Conservation (phyloP, 1,284 basidiomycete genomes). For the Stereum hirsutum region DNA sequence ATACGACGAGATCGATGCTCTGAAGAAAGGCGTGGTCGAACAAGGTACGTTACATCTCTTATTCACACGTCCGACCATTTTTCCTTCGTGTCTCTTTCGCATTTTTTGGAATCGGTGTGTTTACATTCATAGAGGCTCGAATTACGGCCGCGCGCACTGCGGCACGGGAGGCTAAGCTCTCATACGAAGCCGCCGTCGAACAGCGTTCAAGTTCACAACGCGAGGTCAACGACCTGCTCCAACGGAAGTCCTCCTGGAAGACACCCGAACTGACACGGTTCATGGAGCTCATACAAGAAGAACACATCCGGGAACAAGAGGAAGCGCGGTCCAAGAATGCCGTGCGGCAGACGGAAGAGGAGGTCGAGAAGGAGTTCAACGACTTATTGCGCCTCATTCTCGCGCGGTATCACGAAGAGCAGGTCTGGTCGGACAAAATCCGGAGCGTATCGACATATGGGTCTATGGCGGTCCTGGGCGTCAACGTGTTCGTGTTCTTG, state of each 20-base stretch:
- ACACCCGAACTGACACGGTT: conserved; percentile 77
- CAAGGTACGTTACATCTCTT: conserved; percentile 50
- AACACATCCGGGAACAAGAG: conserved; percentile 76
- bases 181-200: conserved; percentile 67
- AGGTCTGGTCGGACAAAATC: conserved; percentile 97
- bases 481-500: conserved; percentile 85
- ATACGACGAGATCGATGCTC: conserved; percentile 80
- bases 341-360: conserved; percentile 61
- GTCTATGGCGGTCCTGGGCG: conserved; percentile 69
- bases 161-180: conserved; percentile 60
- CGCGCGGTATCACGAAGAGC: conserved; percentile 90
- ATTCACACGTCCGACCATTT: neutral
- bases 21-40: conserved; percentile 72
- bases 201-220: conserved; percentile 76
- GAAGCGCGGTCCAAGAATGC: conserved; percentile 61
- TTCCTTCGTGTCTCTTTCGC: neutral
- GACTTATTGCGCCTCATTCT: conserved; percentile 82
- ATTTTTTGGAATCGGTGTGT: neutral
- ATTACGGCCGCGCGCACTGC: conserved; percentile 52
- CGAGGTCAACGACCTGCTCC: conserved; percentile 84
- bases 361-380: conserved; percentile 79
- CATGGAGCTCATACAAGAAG: conserved; percentile 79
- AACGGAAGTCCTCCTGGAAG: conserved; percentile 84
- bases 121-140: conserved; percentile 39
- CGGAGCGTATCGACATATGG: conserved; percentile 88